Conservation (phyloP, 2,329 filamentous ascomycete genomes). For the Pyricularia sp. region DNA sequence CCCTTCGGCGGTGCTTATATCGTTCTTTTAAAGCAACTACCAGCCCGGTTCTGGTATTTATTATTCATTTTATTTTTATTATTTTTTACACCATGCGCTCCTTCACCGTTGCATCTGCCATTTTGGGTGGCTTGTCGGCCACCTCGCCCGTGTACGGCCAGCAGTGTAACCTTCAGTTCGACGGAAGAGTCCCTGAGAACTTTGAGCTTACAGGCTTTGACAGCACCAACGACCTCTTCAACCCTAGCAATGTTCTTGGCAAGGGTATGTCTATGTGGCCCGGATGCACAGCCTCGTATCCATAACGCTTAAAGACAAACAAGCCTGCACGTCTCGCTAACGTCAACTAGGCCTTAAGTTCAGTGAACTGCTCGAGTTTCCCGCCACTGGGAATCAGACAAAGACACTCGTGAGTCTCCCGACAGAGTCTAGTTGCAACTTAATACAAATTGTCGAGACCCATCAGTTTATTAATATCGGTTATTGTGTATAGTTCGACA, state of each 20-base stretch:
- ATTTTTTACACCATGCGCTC: slow-evolving; percentile 1
- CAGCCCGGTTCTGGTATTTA: background rate
- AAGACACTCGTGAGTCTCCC: slow-evolving; percentile 23
- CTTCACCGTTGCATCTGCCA: background rate
- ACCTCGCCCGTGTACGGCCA: slow-evolving; percentile 12
- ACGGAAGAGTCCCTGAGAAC: slow-evolving; percentile 29
- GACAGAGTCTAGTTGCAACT: background rate
- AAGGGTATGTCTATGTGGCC: slow-evolving; percentile 17
- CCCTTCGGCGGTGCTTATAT: background rate
- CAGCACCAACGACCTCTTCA: slow-evolving; percentile 28
- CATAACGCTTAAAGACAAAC: too few species aligned
- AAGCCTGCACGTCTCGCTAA: background rate
- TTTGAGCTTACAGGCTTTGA: slow-evolving; percentile 28
- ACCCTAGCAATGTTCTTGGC: slow-evolving; percentile 38
- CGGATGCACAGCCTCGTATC: background rate
- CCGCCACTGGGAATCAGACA: slow-evolving; percentile 21
- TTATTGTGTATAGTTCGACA: slow-evolving; percentile 26
- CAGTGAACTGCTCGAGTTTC: slow-evolving; percentile 36
- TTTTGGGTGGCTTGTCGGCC: slow-evolving; percentile 5
- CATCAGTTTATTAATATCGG: background rate
- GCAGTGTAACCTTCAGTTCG: slow-evolving; percentile 27
- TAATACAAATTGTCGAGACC: background rate
- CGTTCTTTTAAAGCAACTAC: background rate
- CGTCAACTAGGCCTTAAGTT: slow-evolving; percentile 28
- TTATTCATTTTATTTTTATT: background rate